Evolutionary conservation across 108 stramenopile genomes (phyloP), one percentile per base, ranked within the genome.

Genomic region (Aurantiochytrium sp.): DNA sequence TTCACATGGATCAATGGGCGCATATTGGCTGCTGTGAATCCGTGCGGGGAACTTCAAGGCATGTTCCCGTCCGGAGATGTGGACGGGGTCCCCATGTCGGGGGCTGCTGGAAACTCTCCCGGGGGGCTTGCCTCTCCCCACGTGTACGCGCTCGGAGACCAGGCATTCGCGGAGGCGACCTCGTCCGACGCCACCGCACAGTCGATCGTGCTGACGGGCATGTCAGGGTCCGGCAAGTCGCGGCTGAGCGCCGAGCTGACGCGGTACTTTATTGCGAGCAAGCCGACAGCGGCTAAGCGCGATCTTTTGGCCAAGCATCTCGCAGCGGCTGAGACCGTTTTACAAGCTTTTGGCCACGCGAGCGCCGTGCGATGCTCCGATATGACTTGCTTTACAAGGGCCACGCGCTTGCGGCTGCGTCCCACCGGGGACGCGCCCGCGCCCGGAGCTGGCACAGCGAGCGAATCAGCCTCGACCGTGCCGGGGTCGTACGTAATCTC

Each of bases 191-290:
- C 19, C 17, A 34, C 59, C 8, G 8, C 73, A 30, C 73, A 81
- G 30, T 48, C 73, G 10, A 48, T 81, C n/a, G 45, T 81, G 8
- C 45, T 81, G 12, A 81, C 42, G 6, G 73, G 73, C 12, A 48
- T 81, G 73, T 81, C 73, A 6, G 73, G 73, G 6, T 81, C 73
- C 12, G 73, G 73, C 0, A 81, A 81, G 24, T 81, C 73, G 32
- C 39, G 73, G 45, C 45, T 41, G 21, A 30, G 42, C 27, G n/a
- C 12, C 6, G 73, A 81, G 30, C 45, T 81, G 12, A 27, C 12
- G 19, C 73, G 30, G 6, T 81, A 81, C 30, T 48, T 81, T 0
- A 12, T 48, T 41, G 12, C 39, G 45, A 3, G 19, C 21, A 81
- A 81, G 30, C 45, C 73, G 12, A 12, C 17, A 27, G n/a, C 45